Conservation (phyloP, 2,329 filamentous ascomycete genomes). For the Mollisia scopiformis region DNA sequence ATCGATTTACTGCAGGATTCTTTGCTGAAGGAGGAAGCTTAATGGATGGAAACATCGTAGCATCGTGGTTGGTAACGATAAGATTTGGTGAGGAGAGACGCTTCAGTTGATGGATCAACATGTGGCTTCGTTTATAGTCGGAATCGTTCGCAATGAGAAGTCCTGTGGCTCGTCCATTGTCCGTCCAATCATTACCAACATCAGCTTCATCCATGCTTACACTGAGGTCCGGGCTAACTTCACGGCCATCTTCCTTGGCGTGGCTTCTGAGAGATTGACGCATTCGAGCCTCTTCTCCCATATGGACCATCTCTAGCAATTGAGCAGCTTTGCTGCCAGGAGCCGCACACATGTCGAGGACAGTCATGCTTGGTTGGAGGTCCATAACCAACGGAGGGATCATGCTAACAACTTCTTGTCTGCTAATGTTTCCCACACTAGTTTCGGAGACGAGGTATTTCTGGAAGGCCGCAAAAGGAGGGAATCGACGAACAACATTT, state of each 20-base stretch:
- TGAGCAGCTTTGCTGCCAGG: conserved; percentile 97
- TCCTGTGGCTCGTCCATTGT: conserved; percentile 87
- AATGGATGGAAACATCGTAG: conserved; percentile 92
- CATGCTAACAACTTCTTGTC: conserved; percentile 98
- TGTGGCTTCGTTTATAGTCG: conserved; percentile 95
- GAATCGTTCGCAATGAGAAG: conserved; percentile 94
- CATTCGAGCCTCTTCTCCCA: conserved; percentile 87
- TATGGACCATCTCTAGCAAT: conserved; percentile 90
- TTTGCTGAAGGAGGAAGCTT: conserved; percentile 69
- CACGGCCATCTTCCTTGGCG: conserved; percentile 61
- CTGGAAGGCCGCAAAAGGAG: conserved; percentile 93
- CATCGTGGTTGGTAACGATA: conserved; percentile 97
- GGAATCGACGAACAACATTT: conserved; percentile 90
- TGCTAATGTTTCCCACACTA: conserved; percentile 93
- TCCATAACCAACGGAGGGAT: conserved; percentile 95
- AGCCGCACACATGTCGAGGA: conserved; percentile 94
- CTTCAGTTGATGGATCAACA: conserved; percentile 98
- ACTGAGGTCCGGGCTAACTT: conserved; percentile 51
- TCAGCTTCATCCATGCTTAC: conserved; percentile 44
- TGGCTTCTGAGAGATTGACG: conserved; percentile 68
- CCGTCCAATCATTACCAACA: conserved; percentile 62
- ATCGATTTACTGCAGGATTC: conserved; percentile 61
- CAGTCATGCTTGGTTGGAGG: conserved; percentile 85
- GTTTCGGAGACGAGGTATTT: conserved; percentile 98
- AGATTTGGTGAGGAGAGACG: conserved; percentile 94